Evolutionary conservation across 441 rosid species (phyloP).

Genomic region (Populus hybrid): DNA sequence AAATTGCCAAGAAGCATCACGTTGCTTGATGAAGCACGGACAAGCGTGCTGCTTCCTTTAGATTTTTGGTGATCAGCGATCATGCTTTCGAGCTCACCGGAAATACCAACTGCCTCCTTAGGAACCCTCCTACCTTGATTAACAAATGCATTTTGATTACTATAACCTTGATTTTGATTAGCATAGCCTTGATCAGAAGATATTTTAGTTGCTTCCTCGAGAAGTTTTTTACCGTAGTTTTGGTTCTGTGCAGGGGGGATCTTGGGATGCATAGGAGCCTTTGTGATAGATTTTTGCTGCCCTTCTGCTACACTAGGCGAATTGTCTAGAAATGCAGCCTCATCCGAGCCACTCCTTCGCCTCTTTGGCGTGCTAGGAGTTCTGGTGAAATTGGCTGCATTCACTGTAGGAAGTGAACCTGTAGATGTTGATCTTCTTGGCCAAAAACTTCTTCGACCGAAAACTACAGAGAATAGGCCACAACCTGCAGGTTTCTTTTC

Average conservation of each 20-base stretch:
- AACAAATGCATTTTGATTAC: constrained; percentile 23
- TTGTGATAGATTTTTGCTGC: constrained; percentile 27
- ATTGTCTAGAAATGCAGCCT: constrained; percentile 26
- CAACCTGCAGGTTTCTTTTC: constrained; percentile 60
- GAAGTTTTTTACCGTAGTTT: constrained; percentile 13
- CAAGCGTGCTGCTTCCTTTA: constrained; percentile 45
- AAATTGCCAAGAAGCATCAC: constrained; percentile 69
- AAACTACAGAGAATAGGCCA: constrained; percentile 61
- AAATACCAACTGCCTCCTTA: constrained; percentile 51
- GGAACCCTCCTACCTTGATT: constrained; percentile 48
- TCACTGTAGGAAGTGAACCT: constrained; percentile 30
- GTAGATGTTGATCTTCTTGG: constrained; percentile 50
- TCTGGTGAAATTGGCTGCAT: constrained; percentile 30
- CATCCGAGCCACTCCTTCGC: constrained; percentile 49
- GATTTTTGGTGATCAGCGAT: constrained; percentile 63
- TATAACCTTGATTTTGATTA: background rate
- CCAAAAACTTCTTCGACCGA: constrained; percentile 60
- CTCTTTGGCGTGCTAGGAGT: constrained; percentile 40
- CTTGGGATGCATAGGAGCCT: constrained; percentile 35
- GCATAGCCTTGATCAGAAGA: background rate
- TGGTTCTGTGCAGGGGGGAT: constrained; percentile 18
- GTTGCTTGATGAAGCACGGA: constrained; percentile 86
- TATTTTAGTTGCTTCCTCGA: constrained; percentile 19
- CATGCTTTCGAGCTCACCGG: constrained; percentile 88
- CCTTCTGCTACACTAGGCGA: constrained; percentile 9